These are phyloP conservation scores for Diplodia intermedia DNA, from an alignment of 2,329 filamentous ascomycete genomes.

Conservation along the genomic window DNA sequence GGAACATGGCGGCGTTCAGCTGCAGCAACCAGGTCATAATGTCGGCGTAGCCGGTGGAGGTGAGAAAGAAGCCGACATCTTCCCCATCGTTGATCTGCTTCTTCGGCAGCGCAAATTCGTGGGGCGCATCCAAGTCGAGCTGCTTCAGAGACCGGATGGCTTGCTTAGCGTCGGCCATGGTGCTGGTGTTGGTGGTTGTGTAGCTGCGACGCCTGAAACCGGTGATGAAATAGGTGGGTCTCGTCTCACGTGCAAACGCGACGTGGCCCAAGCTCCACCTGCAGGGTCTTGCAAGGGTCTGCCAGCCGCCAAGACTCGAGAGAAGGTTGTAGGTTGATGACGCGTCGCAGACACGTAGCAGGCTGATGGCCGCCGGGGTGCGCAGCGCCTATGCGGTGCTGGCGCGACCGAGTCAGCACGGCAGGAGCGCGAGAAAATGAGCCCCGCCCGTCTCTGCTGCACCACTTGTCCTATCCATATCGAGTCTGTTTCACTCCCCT, in stretches of 20 bases:
- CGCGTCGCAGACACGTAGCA: neutral
- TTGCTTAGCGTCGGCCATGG: slow-evolving; percentile 20
- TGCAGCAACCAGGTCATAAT: slow-evolving; percentile 88
- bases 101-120: slow-evolving; percentile 67
- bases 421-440: neutral
- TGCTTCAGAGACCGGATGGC: slow-evolving; percentile 38
- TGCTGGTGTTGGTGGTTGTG: slow-evolving; percentile 6
- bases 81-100: slow-evolving; percentile 86
- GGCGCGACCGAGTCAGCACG: neutral
- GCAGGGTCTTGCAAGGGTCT: slow-evolving; percentile 18
- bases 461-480: too few species aligned
- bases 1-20: slow-evolving; percentile 86
- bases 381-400: neutral
- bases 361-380: neutral
- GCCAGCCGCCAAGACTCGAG: neutral
- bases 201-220: slow-evolving; percentile 15
- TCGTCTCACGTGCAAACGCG: slow-evolving; percentile 26
- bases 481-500: too few species aligned
- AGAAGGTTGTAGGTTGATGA: neutral
- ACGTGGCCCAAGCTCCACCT: slow-evolving; percentile 31
- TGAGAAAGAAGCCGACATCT: slow-evolving; percentile 82
- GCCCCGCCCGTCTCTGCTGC: too few species aligned
- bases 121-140: slow-evolving; percentile 38
- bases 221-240: slow-evolving; percentile 28
- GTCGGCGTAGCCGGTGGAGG: slow-evolving; percentile 82